A percentile compares a stretch with the other conserved stretches of the same genome.
phyloP scores from a whole-genome alignment of 2,329 filamentous ascomycete genomes.

The Verticillium longisporum region DNA sequence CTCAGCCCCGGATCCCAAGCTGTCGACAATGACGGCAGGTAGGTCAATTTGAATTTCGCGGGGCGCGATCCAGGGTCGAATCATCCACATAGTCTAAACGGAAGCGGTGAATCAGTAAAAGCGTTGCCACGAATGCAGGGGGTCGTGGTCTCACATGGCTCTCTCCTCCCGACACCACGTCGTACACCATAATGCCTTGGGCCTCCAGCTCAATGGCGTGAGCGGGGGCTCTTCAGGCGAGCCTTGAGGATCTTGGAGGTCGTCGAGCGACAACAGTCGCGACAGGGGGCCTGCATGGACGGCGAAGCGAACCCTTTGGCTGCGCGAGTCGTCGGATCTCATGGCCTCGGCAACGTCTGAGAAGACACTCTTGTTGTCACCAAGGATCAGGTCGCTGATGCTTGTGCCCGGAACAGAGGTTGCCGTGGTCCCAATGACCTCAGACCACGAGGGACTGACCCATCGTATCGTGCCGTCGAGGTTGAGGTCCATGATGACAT shows the following conservation, averaged over 20 bases:
- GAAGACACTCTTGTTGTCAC: slow-evolving; percentile 74
- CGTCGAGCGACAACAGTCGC: slow-evolving; percentile 46
- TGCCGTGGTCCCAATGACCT: slow-evolving; percentile 77
- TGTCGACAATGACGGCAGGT: slow-evolving; percentile 84
- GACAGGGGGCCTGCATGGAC: slow-evolving; percentile 64
- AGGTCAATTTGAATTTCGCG: slow-evolving; percentile 95
- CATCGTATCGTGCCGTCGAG: slow-evolving; percentile 87
- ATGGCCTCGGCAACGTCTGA: slow-evolving; percentile 79
- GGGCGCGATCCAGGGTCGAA: slow-evolving; percentile 81
- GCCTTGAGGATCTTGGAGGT: slow-evolving; percentile 26
- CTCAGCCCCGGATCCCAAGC: slow-evolving; percentile 88
- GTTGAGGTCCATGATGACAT: slow-evolving; percentile 91
- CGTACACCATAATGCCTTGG: slow-evolving; percentile 97
- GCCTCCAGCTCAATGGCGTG: slow-evolving; percentile 76
- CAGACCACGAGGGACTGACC: slow-evolving; percentile 93
- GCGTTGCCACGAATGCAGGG: background rate
- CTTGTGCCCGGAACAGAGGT: slow-evolving; percentile 67
- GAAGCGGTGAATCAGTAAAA: background rate
- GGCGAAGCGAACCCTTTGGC: slow-evolving; percentile 80
- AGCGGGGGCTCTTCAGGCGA: slow-evolving; percentile 22
- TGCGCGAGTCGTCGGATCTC: slow-evolving; percentile 87
- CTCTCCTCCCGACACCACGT: slow-evolving; percentile 75
- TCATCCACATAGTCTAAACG: slow-evolving; percentile 95
- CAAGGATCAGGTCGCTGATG: slow-evolving; percentile 73
- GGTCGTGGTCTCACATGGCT: slow-evolving; percentile 68